Evolutionary conservation across 768 basidiomycete species (phyloP).

Genomic region (Lactarius pseudohatsudake): DNA sequence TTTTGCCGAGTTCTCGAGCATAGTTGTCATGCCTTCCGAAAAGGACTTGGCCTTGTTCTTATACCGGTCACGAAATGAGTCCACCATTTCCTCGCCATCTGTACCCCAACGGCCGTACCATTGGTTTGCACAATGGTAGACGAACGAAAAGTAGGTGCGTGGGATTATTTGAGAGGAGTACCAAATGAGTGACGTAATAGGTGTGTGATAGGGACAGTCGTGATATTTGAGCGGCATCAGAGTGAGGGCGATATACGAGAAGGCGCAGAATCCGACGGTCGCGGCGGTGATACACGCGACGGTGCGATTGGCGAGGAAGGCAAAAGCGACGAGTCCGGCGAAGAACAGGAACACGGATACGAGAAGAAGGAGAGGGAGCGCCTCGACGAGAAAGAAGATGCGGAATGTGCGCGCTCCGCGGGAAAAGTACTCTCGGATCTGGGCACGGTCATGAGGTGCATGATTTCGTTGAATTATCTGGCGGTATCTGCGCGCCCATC

Average conservation of each 20-base stretch:
- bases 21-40: neutral
- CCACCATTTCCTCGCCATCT: neutral
- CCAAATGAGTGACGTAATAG: constrained; percentile 1
- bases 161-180: neutral
- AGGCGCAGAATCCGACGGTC: neutral
- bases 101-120: neutral
- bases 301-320: neutral
- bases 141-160: neutral
- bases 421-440: constrained; percentile 11
- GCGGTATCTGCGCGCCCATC: constrained; percentile 15
- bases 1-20: neutral
- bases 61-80: fast-evolving
- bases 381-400: constrained; percentile 8
- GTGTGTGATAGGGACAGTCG: constrained; percentile 15
- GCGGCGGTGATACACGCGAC: neutral
- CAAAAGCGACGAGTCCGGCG: constrained; percentile 16
- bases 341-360: constrained; percentile 20
- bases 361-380: constrained; percentile 7
- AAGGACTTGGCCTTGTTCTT: neutral
- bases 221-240: neutral
- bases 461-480: constrained; percentile 4
- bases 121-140: neutral
- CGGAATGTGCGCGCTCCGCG: constrained; percentile 2
- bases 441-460: constrained; percentile 9
- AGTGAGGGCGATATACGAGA: constrained; percentile 4